These are phyloP conservation scores for Candida sanyaensis DNA, from an alignment of 1,139 yeast species.

Conservation along the genomic window DNA sequence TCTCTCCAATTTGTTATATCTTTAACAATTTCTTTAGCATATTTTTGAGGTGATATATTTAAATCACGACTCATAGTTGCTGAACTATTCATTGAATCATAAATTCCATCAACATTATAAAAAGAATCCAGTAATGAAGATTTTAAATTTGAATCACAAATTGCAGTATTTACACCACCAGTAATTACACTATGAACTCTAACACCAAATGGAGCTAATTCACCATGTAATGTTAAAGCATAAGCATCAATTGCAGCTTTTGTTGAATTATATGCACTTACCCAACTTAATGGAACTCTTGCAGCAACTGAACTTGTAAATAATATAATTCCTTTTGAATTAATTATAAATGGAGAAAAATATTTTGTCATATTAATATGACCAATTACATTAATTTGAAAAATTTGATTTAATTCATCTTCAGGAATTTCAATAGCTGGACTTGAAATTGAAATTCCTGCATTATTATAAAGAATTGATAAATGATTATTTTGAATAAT, in stretches of 20 bases:
- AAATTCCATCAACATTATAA: slow-evolving; percentile 33
- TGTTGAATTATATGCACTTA: slow-evolving; percentile 33
- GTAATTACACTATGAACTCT: slow-evolving; percentile 40
- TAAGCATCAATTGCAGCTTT: slow-evolving; percentile 75
- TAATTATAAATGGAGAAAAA: slow-evolving; percentile 31
- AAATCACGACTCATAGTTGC: slow-evolving; percentile 31
- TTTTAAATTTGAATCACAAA: slow-evolving; percentile 21
- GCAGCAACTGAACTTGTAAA: slow-evolving; percentile 41
- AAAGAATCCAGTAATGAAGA: slow-evolving; percentile 17
- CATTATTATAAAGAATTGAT: slow-evolving; percentile 37
- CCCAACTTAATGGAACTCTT: slow-evolving; percentile 38
- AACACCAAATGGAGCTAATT: slow-evolving; percentile 48
- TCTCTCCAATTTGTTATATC: slow-evolving; percentile 21
- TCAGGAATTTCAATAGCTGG: slow-evolving; percentile 37
- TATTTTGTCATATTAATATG: slow-evolving; percentile 40
- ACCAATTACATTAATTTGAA: slow-evolving; percentile 39
- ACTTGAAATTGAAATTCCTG: slow-evolving; percentile 32
- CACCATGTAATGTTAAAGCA: slow-evolving; percentile 62
- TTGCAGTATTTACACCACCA: slow-evolving; percentile 42
- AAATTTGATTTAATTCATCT: slow-evolving; percentile 21
- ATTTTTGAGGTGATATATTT: slow-evolving; percentile 24
- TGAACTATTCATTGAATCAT: slow-evolving; percentile 25
- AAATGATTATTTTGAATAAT: slow-evolving; percentile 27
- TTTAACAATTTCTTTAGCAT: slow-evolving; percentile 32
- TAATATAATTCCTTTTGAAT: slow-evolving; percentile 35